Percentiles rank a stretch among this genome's conserved stretches.
Conservation (phyloP, 495 filamentous ascomycete genomes). For the Hyaloscypha hepaticicola region DNA sequence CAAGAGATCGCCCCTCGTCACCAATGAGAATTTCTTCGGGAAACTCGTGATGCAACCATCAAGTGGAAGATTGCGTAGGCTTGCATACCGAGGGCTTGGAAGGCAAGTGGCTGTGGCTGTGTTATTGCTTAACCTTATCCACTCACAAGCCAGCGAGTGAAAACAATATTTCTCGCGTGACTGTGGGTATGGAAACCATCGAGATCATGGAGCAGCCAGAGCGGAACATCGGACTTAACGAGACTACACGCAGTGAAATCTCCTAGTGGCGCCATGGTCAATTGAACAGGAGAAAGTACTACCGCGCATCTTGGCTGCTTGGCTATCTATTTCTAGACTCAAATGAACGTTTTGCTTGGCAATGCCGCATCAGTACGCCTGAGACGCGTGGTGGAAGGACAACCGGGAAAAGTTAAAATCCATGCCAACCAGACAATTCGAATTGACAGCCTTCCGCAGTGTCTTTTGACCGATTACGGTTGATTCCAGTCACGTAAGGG, state of each 20-base stretch:
- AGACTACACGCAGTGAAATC: not conserved
- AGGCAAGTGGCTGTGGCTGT: slow-evolving; percentile 6
- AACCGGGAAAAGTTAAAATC: not conserved
- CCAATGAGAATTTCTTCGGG: not conserved
- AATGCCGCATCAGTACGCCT: not conserved
- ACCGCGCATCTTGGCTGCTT: not conserved
- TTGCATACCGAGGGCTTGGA: slow-evolving; percentile 8
- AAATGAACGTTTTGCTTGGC: not conserved
- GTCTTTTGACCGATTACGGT: too few species aligned
- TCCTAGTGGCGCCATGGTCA: not conserved
- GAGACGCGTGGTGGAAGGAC: not conserved
- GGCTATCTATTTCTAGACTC: not conserved
- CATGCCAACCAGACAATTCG: not conserved
- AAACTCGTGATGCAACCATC: not conserved
- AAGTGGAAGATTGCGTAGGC: slow-evolving; percentile 5
- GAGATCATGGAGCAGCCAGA: not conserved
- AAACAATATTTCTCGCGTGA: not conserved
- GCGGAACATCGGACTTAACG: not conserved
- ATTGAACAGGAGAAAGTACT: too few species aligned
- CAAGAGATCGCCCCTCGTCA: not conserved
- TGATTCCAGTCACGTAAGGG: too few species aligned
- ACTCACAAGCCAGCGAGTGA: not conserved
- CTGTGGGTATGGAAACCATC: not conserved
- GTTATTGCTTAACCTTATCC: too few species aligned
- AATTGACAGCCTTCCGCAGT: not conserved